phyloP scores from a whole-genome alignment of 805 yeast species.

The Blastobotrys attinorum region DNA sequence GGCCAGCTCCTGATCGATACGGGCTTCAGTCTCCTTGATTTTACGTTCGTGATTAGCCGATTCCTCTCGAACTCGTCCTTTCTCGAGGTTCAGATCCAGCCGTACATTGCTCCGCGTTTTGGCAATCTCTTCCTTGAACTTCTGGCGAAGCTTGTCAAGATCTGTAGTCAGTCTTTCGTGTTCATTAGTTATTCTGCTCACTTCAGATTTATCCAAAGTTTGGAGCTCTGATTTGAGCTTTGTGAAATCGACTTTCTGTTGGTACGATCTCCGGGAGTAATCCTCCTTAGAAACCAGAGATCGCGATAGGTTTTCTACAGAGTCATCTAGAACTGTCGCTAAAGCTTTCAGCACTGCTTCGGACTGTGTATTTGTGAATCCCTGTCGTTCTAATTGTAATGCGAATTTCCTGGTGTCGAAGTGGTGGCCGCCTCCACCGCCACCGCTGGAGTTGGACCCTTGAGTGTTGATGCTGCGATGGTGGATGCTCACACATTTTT shows the following conservation, averaged over 20 bases:
- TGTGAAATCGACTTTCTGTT: conserved; percentile 94
- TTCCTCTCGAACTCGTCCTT: conserved; percentile 93
- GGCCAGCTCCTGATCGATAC: conserved; percentile 91
- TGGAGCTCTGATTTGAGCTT: conserved; percentile 88
- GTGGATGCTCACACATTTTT: too few relatives aligned
- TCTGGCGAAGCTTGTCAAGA: conserved; percentile 75
- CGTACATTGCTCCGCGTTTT: conserved; percentile 86
- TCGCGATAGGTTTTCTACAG: conserved; percentile 63
- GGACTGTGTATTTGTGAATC: conserved; percentile 70
- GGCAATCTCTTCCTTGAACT: conserved; percentile 84
- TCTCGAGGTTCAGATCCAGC: conserved; percentile 84
- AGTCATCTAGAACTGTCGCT: conserved; percentile 68
- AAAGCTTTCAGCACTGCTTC: conserved; percentile 71
- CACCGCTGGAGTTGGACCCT: conserved; percentile 17
- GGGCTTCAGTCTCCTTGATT: conserved; percentile 88
- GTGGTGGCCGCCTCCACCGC: conserved; percentile 24
- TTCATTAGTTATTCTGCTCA: conserved; percentile 72
- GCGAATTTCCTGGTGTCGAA: conserved; percentile 75
- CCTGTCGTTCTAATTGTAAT: conserved; percentile 55
- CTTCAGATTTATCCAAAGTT: conserved; percentile 79
- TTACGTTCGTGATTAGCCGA: conserved; percentile 86
- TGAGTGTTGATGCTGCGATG: too few relatives aligned
- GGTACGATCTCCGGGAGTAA: conserved; percentile 77
- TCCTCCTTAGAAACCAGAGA: conserved; percentile 82
- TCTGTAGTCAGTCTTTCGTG: conserved; percentile 80